These are phyloP conservation scores for Trypanosoma scelopori DNA, from an alignment of 208 protist species.

Conservation along the genomic window DNA sequence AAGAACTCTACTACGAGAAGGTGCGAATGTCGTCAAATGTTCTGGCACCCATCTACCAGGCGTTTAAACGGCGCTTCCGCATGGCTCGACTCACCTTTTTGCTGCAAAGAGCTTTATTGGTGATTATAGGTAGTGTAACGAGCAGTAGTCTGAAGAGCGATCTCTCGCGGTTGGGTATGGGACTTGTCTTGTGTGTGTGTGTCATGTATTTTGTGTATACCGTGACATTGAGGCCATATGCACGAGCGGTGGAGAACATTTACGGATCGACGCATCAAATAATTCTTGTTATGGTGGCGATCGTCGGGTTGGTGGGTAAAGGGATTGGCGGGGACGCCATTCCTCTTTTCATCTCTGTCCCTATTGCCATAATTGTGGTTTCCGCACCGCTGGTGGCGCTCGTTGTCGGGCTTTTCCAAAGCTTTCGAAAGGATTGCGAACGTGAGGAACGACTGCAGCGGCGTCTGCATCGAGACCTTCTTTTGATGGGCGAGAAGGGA, in stretches of 20 bases:
- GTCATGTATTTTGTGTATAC: slow-evolving; percentile 37
- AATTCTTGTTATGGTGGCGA: slow-evolving; percentile 40
- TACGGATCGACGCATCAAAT: slow-evolving; percentile 49
- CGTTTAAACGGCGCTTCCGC: slow-evolving; percentile 54
- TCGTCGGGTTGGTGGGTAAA: slow-evolving; percentile 34
- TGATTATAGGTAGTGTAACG: slow-evolving; percentile 42
- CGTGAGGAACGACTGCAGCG: slow-evolving; percentile 45
- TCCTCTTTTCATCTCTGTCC: slow-evolving; percentile 30
- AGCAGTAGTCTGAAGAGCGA: slow-evolving; percentile 15
- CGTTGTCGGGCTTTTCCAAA: slow-evolving; percentile 41
- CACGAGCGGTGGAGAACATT: slow-evolving; percentile 47
- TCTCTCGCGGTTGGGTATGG: slow-evolving; percentile 41
- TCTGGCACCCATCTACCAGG: slow-evolving; percentile 54
- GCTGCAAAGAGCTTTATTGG: slow-evolving; percentile 61
- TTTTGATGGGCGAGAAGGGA: slow-evolving; percentile 1
- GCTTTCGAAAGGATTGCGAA: slow-evolving; percentile 50
- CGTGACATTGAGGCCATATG: slow-evolving; percentile 43
- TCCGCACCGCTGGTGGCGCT: slow-evolving; percentile 46
- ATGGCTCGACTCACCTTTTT: slow-evolving; percentile 65
- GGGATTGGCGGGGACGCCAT: slow-evolving; percentile 19
- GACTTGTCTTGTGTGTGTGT: slow-evolving; percentile 46
- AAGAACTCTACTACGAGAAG: slow-evolving; percentile 71
- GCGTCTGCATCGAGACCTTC: slow-evolving; percentile 35
- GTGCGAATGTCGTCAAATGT: slow-evolving; percentile 54
- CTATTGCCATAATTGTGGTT: slow-evolving; percentile 43